Base-by-base conservation (phyloP, 495 filamentous ascomycete genomes). In the Neurospora cerealis region DNA sequence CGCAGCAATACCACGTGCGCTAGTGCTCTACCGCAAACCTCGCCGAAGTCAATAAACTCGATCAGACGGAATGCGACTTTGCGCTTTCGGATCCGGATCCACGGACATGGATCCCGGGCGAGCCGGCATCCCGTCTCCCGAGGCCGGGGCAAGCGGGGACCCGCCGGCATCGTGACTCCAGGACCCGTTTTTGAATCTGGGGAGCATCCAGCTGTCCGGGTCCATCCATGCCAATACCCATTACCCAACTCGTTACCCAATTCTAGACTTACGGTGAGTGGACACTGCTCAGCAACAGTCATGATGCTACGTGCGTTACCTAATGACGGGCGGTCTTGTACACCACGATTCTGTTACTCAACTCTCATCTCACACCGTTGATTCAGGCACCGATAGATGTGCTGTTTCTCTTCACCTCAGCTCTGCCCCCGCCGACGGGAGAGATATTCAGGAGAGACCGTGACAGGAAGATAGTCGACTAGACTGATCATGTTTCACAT, bases 41-140 rank as follows among this genome's bases (percentile, higher is more conserved):
- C 44, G 32, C 48, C 21, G 28, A 62, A 34, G 13, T 66, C 28
- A 11, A 60, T 60, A 7, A 66, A 10, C 9, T 28, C 42, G 46
- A 54, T 60, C 4, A 15, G 48, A 60, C 21, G 21, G 48, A 60
- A 60, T 60, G 48, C 21, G 10, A 54, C 21, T 54, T 24, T 54
- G 46, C 4, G 11, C 15, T 66, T 66, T 66, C 28, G 54, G 54
- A 19, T 66, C 54, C 54, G 54, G 54, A 66, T 66, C 28, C 54
- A 66, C 28, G 54, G 28, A 17, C 54, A 66, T 66, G 28, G 28
- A 66, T 66, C 15, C 54, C 54, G 28, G 28, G 28, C 54, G 78
- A 76, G 73, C 54, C 69, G 37, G 72, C 44, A 71, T 44, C 73
- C 54, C 15, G 28, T 66, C 28, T 66, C 54, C 28, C 28, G 54